A percentile compares a stretch with the other conserved stretches of the same genome.
phyloP scores from a whole-genome alignment of 495 filamentous ascomycete genomes.

The Aspergillus mulundensis region DNA sequence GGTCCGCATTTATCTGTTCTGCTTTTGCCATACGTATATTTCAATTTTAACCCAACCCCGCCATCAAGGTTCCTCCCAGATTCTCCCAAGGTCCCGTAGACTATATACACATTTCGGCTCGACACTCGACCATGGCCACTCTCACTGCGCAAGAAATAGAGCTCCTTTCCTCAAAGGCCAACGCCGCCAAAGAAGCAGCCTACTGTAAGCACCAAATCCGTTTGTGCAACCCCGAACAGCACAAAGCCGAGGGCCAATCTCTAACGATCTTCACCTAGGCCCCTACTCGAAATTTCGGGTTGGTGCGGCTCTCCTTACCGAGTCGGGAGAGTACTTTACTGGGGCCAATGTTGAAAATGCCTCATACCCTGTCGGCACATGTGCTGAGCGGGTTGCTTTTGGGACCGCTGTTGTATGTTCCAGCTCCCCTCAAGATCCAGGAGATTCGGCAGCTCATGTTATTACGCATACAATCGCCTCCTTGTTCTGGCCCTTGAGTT shows the following conservation, averaged over 20 bases:
- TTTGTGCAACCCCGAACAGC: not conserved
- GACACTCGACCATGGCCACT: constrained; percentile 20
- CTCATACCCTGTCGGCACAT: constrained; percentile 84
- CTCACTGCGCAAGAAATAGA: constrained; percentile 58
- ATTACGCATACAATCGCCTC: not conserved
- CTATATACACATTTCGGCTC: not conserved
- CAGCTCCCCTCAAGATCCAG: not conserved
- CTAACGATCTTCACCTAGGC: constrained; percentile 41
- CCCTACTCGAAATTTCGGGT: constrained; percentile 94
- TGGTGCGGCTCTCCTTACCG: constrained; percentile 72
- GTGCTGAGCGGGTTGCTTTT: constrained; percentile 86
- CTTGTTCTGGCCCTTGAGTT: not conserved
- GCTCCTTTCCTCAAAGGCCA: constrained; percentile 53
- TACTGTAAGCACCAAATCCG: constrained; percentile 56
- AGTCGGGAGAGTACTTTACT: constrained; percentile 54
- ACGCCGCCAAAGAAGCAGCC: constrained; percentile 65
- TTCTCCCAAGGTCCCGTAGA: not conserved
- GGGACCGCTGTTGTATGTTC: constrained; percentile 66
- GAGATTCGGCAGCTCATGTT: not conserved
- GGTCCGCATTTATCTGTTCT: not conserved
- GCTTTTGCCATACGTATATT: not conserved
- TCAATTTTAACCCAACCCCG: not conserved
- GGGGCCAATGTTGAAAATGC: constrained; percentile 97
- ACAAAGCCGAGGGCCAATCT: not conserved
- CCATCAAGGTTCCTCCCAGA: not conserved